Base-by-base conservation (phyloP, 1,139 yeast species). In the Pichia sp. region DNA sequence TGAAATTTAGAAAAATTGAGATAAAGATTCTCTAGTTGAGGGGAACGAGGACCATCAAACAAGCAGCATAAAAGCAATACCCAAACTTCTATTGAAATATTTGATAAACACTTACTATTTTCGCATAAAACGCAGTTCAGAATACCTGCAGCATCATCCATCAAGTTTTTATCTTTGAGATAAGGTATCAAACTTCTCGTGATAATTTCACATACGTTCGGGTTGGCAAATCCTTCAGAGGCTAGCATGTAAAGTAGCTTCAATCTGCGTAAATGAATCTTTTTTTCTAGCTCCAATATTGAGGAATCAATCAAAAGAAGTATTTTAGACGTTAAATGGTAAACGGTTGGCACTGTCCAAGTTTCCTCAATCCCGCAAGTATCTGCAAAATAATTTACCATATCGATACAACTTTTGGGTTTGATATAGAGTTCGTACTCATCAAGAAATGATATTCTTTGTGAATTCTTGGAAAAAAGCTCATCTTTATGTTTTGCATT, bases 321-420 rank as follows among this genome's bases (percentile, higher is more conserved):
- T 2, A 77, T 45, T 19, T 74, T 68, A 19, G 77, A 67, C 0
- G 72, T 46, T 5, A 80, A 50, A 61, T 80, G 80, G 56, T 74
- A 75, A 2, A 74, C 61, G 7, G 62, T 62, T 8, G 66, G 60
- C 0, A 67, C 55, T 4, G 64, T 54, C 86, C 85, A 82, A 54
- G 75, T 59, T 1, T 58, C 56, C 1, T 43, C 32, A 2, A 65
- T 26, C 4, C 46, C 44, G 49, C 47, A 57, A 3, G 42, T 49
- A 1, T 52, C 51, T 10, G 52, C 31, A 26, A 64, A 43, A 44
- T 53, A 47, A 1, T 45, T 45, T 11, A 63, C 55, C 34, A 59
- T 38, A 4, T 45, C 47, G 29, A 58, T 41, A 5, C 62, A 56
- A 7, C 55, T 48, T n/a, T 51, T 57, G 1, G 67, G 64, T 26